Evolutionary conservation across 148 eudicot genomes (phyloP), one percentile per base, ranked within the genome.

Genomic region (Chenopodium album): DNA sequence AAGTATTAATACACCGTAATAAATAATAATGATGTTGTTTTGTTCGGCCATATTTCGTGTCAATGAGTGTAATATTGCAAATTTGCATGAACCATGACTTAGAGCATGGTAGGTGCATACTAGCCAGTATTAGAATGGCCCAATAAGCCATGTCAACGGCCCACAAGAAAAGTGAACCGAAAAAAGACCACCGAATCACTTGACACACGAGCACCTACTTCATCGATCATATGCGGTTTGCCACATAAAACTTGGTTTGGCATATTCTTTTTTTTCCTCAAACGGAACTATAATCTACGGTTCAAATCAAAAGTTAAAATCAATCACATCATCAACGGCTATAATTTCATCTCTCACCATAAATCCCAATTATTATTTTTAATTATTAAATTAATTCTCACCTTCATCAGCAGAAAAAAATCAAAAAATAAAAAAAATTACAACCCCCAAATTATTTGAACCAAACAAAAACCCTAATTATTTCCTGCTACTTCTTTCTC

Each of bases 391-490:
- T 71, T 34, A 71, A 19, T 7, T 70, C 7, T 56, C 62, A 4
- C 22, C 16, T 66, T 66, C 66, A n/a, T 13, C 65, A 29, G 11
- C 74, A 28, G 8, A 48, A 77, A 77, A 19, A 76, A 34, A 11
- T 16, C 48, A 73, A 37, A 5, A 37, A 37, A 37, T 0, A 5
- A 37, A 37, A 4, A 37, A 6, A 37, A 6, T 37, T 37, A 0
- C 44, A 37, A 0, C 62, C 77, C 41, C 63, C 14, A 28, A 23
- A 10, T 74, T 4, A 50, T 69, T 84, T 67, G 73, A 48, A 84
- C 63, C 71, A 37, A 79, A 80, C 2, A 41, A 73, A 78, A 80
- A 63, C 86, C 78, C 77, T 78, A 83, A 78, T 68, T 59, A 75
- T 41, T 75, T 68, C 26, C 37, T 28, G 26, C 54, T 32, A 47